Percentiles rank a stretch among this genome's conserved stretches.
Evolutionary conservation across 805 yeast species (phyloP).

Genomic region (Starmerella bacillaris): DNA sequence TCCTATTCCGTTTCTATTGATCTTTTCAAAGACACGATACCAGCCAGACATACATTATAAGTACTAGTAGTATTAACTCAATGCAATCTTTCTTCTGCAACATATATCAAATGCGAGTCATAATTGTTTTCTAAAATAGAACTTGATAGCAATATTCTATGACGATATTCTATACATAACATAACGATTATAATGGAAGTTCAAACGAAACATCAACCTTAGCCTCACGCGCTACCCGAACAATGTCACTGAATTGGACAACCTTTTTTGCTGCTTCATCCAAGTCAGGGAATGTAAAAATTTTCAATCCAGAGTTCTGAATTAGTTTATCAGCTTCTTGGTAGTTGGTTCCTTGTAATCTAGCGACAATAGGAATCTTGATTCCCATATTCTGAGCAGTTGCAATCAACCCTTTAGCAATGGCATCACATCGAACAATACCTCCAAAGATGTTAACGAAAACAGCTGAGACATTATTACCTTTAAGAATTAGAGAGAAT

Average conservation of each 20-base stretch:
- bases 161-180: neutral
- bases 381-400: slow-evolving; percentile 85
- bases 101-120: too few relatives aligned
- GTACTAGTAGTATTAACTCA: too few relatives aligned
- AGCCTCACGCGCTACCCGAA: slow-evolving; percentile 31
- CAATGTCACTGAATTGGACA: slow-evolving; percentile 49
- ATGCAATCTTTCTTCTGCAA: too few relatives aligned
- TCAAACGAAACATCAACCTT: slow-evolving; percentile 35
- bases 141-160: too few relatives aligned
- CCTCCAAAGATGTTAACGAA: slow-evolving; percentile 99
- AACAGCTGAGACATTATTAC: slow-evolving; percentile 77
- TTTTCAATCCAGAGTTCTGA: slow-evolving; percentile 74
- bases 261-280: slow-evolving; percentile 96
- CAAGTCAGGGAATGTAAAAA: slow-evolving; percentile 76
- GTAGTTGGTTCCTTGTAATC: slow-evolving; percentile 96
- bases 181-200: slow-evolving; percentile 26
- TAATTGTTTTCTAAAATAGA: too few relatives aligned
- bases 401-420: slow-evolving; percentile 91
- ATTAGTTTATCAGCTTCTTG: slow-evolving; percentile 76
- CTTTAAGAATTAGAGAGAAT: slow-evolving; percentile 78
- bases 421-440: slow-evolving; percentile 97
- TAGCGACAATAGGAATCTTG: slow-evolving; percentile 86
- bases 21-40: too few relatives aligned
- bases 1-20: too few relatives aligned
- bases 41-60: too few relatives aligned